Evolutionary conservation across 495 filamentous ascomycete genomes (phyloP), one percentile per base, ranked within the genome.

Genomic region (Annulohypoxylon bovei): DNA sequence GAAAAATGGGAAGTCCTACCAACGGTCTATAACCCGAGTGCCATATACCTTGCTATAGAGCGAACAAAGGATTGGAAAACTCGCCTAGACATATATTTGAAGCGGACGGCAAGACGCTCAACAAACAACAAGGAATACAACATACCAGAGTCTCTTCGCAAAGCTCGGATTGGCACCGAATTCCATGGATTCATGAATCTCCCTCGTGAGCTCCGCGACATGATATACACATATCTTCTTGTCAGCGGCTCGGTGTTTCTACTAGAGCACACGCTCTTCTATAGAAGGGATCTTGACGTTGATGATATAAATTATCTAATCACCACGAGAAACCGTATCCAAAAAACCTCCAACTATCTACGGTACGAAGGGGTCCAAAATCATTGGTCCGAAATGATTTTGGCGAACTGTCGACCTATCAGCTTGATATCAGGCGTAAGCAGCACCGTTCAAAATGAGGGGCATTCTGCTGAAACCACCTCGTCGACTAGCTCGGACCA

Each of bases 111-210:
- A 42, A 12, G 37, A 8, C 30, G 8, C 4, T 3, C 11, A 42
- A 14, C 4, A 42, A 14, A 4, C 30, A 8, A 3, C 30, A 42
- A 4, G n/a, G 37, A 42, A 42, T 42, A 32, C 4, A 42, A 42
- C 37, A 4, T 16, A 12, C 37, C 14, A 12, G 37, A 42, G 11
- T 11, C 30, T 40, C 3, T 4, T 16, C 57, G 27, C 20, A 54
- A 33, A 32, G 11, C 27, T 1, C 32, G 44, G 1, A 47, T 46
- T 7, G 55, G 37, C 16, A 53, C 16, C 2, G 46, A 60, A 35
- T 61, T 60, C 33, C 37, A 54, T 16, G 46, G 46, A 1, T 67
- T 67, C 55, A 33, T 46, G 25, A 44, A 27, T 23, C 20, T 60
- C 12, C 35, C 64, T 12, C 8, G 0, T 0, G 55, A 60, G 23